Evolutionary conservation across 257 asterid species (phyloP).

Genomic region (Striga asiatica): DNA sequence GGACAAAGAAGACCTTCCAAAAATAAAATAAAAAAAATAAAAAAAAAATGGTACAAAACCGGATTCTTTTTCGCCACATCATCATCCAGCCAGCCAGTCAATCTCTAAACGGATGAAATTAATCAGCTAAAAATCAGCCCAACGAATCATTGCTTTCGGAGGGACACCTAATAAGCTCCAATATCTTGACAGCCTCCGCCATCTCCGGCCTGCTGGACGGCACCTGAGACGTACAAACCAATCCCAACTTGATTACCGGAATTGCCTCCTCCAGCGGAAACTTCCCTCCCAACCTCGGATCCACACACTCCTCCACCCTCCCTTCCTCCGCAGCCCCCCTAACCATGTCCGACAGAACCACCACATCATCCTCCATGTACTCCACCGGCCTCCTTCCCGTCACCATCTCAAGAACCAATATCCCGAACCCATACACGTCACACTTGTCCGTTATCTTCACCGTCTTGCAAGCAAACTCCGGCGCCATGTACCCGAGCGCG

Average conservation of each 20-base stretch:
- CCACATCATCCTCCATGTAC: conserved; percentile 86
- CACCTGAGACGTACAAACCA: conserved; percentile 76
- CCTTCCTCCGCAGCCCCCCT: conserved; percentile 80
- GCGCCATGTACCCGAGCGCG: conserved; percentile 90
- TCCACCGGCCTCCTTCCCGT: conserved; percentile 80
- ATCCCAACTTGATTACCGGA: conserved; percentile 62
- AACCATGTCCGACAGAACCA: conserved; percentile 73
- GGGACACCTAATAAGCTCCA: conserved; percentile 74
- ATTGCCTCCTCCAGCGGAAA: conserved; percentile 64
- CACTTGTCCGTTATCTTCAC: conserved; percentile 79
- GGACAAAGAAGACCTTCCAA: conserved; percentile 21
- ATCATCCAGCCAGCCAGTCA: neutral
- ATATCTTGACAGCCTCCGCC: conserved; percentile 72
- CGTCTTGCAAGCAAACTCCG: conserved; percentile 74
- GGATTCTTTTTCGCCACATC: conserved; percentile 56
- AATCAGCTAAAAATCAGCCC: conserved; percentile 18
- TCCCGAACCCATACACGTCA: conserved; percentile 79
- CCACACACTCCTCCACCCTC: conserved; percentile 59
- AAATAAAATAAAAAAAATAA: neutral
- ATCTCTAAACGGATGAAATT: neutral
- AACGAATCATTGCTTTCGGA: conserved; percentile 44
- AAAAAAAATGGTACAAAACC: conserved; percentile 25
- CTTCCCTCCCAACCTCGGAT: conserved; percentile 50
- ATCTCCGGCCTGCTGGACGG: conserved; percentile 80
- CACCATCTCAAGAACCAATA: conserved; percentile 54